Evolutionary conservation across 305 asterid genomes (phyloP), one percentile per base, ranked within the genome.

Genomic region (Fraxinus dipetala): DNA sequence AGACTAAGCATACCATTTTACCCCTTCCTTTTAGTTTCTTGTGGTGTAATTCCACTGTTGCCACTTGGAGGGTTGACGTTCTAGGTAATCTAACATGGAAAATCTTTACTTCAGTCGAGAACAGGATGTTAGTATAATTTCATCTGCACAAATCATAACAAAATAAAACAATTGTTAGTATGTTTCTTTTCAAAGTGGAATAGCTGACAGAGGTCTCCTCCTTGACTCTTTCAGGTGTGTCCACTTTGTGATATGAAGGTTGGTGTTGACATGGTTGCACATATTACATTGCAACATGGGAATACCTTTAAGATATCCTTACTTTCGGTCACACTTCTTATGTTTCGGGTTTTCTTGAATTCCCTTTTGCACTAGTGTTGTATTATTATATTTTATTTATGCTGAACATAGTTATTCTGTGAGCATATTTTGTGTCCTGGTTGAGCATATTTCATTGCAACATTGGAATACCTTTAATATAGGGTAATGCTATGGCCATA

Each of bases 241-340:
- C 98, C 98, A 48, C 91, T 94, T 86, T 96, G 98, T 82, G 83
- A 91, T 43, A 84, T 90, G 90, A 91, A 97, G 92, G 98, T 96
- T 90, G 98, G 97, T 77, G 96, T 91, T n/a, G 98, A 96, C 87
- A 96, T 96, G 99, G 98, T 96, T 34, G 96, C 98, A 26, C 99
- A 96, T 83, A 93, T 96, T 79, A 94, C 97, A 79, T 88, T 93
- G 94, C 98, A 94, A 70, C 99, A 96, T 76, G 97, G 97, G 76
- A 94, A 85, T 83, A 88, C 91, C 88, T 92, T 92, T 87, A 94
- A 91, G 93, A 94, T 96, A 94, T 96, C 99, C 98, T 93, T 94
- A 26, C 78, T 48, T 43, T 43, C 30, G 13, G 81, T 73, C n/a
- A 13, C 76, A 18, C 56, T 74, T 10, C 43, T 18, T 38, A 32